Evolutionary conservation across 805 yeast species (phyloP).

Genomic region (Saturnispora ahearnii): DNA sequence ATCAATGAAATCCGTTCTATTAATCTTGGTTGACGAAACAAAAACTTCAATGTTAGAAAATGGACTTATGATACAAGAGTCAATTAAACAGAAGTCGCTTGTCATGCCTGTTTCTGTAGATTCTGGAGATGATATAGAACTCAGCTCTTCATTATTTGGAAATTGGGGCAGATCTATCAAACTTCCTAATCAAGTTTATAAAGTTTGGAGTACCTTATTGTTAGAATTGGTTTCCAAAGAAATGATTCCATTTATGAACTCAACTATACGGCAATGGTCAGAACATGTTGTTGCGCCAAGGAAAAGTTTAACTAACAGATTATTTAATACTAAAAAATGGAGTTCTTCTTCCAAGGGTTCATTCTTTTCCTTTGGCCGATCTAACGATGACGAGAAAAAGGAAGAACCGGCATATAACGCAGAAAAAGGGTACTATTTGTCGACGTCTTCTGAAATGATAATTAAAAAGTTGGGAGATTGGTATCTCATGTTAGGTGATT

Average conservation of each 20-base stretch:
- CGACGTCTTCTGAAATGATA: slow-evolving; percentile 58
- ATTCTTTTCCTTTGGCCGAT: slow-evolving; percentile 26
- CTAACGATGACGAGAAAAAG: not conserved
- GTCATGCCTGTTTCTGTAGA: not conserved
- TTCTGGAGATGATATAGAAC: not conserved
- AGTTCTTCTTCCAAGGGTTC: slow-evolving; percentile 28
- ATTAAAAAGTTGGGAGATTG: slow-evolving; percentile 85
- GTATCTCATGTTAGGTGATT: slow-evolving; percentile 86
- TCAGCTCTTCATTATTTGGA: slow-evolving; percentile 26
- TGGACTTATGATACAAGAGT: slow-evolving; percentile 26
- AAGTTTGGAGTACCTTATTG: slow-evolving; percentile 30
- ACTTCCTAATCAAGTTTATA: slow-evolving; percentile 16
- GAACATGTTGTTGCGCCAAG: slow-evolving; percentile 72
- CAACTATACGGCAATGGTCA: slow-evolving; percentile 74
- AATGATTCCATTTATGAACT: slow-evolving; percentile 78
- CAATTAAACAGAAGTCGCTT: slow-evolving; percentile 17
- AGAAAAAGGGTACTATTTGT: slow-evolving; percentile 49
- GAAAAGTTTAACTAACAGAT: slow-evolving; percentile 64
- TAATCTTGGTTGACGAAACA: slow-evolving; percentile 41
- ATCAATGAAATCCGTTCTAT: slow-evolving; percentile 47
- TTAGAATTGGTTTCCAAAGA: slow-evolving; percentile 40
- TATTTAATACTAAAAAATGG: slow-evolving; percentile 52
- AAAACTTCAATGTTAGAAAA: slow-evolving; percentile 36
- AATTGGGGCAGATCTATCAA: not conserved
- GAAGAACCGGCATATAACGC: slow-evolving; percentile 32